A percentile compares a stretch with the other conserved stretches of the same genome.
Conservation (phyloP, 2,329 filamentous ascomycete species). For the Paecilomyces variotii region DNA sequence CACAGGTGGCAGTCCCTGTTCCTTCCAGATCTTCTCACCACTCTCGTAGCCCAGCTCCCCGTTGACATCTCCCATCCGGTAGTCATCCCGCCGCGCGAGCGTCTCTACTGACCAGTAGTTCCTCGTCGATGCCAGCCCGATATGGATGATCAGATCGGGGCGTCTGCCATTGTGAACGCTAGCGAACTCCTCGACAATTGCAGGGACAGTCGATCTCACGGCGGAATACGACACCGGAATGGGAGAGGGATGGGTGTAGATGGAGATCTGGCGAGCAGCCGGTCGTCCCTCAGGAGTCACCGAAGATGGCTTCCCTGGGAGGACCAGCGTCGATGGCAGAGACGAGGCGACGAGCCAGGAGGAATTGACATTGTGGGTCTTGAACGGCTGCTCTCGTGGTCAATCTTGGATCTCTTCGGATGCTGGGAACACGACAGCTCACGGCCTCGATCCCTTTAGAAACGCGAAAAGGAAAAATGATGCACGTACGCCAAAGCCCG, state of each 20-base stretch:
- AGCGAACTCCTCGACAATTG: conserved; percentile 47
- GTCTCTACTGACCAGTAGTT: conserved; percentile 65
- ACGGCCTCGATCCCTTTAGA: background rate
- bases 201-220: conserved; percentile 57
- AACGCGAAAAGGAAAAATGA: conserved; percentile 5
- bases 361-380: conserved; percentile 65
- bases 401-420: background rate
- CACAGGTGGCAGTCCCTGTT: conserved; percentile 41
- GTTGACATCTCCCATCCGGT: conserved; percentile 63
- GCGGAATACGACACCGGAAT: conserved; percentile 64
- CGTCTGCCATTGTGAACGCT: conserved; percentile 30
- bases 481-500: conserved; percentile 25
- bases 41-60: conserved; percentile 35
- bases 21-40: conserved; percentile 47
- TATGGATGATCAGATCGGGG: conserved; percentile 64
- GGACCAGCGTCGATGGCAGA: conserved; percentile 58
- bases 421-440: conserved; percentile 1
- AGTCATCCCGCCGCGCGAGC: conserved; percentile 63
- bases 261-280: conserved; percentile 24
- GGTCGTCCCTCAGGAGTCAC: conserved; percentile 11
- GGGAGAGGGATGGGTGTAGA: conserved; percentile 52
- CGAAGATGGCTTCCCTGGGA: conserved; percentile 10
- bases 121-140: conserved; percentile 65
- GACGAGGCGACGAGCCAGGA: conserved; percentile 68
- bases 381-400: conserved; percentile 56